phyloP scores from a whole-genome alignment of 1,284 basidiomycete species.

The Trametes polyzona region DNA sequence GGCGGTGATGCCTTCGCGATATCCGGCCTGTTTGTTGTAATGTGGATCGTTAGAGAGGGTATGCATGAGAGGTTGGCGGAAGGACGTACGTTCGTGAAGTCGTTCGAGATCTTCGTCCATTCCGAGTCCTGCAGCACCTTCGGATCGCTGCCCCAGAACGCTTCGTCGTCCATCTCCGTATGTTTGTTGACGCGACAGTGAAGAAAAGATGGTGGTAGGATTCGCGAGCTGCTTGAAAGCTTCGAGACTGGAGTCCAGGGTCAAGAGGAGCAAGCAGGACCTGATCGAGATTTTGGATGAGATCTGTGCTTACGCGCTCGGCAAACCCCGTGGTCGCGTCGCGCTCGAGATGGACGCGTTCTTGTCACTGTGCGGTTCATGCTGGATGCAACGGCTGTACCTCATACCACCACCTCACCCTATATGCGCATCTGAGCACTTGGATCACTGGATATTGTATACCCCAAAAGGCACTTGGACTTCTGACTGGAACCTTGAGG shows the following conservation, averaged over 20 bases:
- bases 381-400: no score
- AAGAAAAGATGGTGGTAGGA: background rate
- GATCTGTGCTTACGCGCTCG: background rate
- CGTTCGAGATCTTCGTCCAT: conserved; percentile 66
- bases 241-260: background rate
- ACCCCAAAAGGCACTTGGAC: no score
- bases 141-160: conserved; percentile 58
- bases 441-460: no score
- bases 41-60: background rate
- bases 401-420: background rate
- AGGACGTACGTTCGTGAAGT: conserved; percentile 62
- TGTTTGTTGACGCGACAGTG: background rate
- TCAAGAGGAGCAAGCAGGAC: background rate
- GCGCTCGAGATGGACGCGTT: no score
- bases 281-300: background rate
- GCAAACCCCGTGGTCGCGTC: background rate
- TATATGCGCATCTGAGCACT: no score
- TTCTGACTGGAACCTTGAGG: no score
- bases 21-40: conserved; percentile 65
- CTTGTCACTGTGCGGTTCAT: no score
- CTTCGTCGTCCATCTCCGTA: conserved; percentile 40
- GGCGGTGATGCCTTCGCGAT: conserved; percentile 85
- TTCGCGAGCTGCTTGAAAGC: background rate
- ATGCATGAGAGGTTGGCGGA: conserved; percentile 16
- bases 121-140: conserved; percentile 48